Conservation (phyloP, 2,329 filamentous ascomycete genomes). For the Clonostachys sp. region DNA sequence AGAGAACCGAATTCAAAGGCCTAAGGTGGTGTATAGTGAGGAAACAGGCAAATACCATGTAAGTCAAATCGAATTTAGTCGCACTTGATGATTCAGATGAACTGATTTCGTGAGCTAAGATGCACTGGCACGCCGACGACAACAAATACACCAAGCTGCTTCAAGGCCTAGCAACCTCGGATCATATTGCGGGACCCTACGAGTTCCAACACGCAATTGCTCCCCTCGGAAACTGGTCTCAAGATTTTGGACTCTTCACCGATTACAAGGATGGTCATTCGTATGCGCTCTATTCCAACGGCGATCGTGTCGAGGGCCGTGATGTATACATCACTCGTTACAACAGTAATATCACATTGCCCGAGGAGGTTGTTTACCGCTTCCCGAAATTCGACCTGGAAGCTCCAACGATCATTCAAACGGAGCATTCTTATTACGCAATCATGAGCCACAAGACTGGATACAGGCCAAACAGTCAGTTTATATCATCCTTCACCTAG, state of each 20-base stretch:
- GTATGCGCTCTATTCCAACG: conserved; percentile 56
- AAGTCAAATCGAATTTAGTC: conserved; percentile 6
- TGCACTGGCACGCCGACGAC: conserved; percentile 61
- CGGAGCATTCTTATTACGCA: conserved; percentile 53
- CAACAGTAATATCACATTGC: conserved; percentile 43
- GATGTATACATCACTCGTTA: conserved; percentile 53
- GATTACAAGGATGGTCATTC: conserved; percentile 52
- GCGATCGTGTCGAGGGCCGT: conserved; percentile 46
- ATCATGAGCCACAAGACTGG: conserved; percentile 61
- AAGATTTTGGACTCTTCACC: conserved; percentile 57
- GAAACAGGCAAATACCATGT: conserved; percentile 51
- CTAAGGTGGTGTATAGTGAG: conserved; percentile 57
- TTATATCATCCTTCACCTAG: rapidly evolving
- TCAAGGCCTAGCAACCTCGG: conserved; percentile 49
- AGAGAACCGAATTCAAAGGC: conserved; percentile 54
- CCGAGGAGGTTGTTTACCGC: conserved; percentile 46
- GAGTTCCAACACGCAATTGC: conserved; percentile 46
- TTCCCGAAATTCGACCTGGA: conserved; percentile 58
- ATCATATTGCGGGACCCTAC: conserved; percentile 48
- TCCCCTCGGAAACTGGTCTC: conserved; percentile 58
- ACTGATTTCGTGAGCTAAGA: conserved; percentile 21
- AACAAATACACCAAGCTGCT: conserved; percentile 49
- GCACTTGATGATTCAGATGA: neutral
- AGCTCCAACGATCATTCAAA: conserved; percentile 56
- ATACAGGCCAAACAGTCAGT: conserved; percentile 49